Evolutionary conservation across 805 yeast species (phyloP).

Genomic region (Starmerella sirachaensis): DNA sequence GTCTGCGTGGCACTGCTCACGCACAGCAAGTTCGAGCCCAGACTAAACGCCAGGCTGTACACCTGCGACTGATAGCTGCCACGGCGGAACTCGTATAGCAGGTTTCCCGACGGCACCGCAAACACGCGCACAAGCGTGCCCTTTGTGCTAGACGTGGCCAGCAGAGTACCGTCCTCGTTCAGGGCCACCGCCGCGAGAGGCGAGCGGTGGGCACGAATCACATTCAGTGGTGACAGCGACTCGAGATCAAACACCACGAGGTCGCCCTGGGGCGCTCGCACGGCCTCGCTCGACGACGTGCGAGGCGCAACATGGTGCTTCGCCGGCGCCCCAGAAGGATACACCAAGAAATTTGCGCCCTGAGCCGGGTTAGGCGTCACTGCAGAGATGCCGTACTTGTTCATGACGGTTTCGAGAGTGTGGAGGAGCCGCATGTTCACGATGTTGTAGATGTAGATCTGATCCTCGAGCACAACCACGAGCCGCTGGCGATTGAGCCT

Average conservation of each 20-base stretch:
- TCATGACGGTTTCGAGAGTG: slow-evolving; percentile 49
- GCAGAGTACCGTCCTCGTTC: slow-evolving; percentile 60
- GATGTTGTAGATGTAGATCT: slow-evolving; percentile 78
- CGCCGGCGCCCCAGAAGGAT: slow-evolving; percentile 37
- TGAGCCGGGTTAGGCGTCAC: slow-evolving; percentile 29
- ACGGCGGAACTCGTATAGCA: slow-evolving; percentile 62
- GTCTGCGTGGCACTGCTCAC: slow-evolving; percentile 86
- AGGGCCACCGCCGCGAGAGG: slow-evolving; percentile 56
- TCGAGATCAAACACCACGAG: slow-evolving; percentile 71
- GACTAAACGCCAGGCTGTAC: slow-evolving; percentile 62
- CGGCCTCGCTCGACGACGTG: slow-evolving; percentile 12
- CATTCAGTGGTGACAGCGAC: slow-evolving; percentile 61
- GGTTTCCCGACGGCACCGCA: slow-evolving; percentile 42
- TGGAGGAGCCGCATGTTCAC: slow-evolving; percentile 75
- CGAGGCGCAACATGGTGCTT: slow-evolving; percentile 17
- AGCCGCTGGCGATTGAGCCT: slow-evolving; percentile 72
- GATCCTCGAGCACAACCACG: slow-evolving; percentile 65
- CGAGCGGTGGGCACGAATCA: slow-evolving; percentile 76
- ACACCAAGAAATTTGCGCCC: slow-evolving; percentile 38
- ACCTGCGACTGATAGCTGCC: slow-evolving; percentile 80
- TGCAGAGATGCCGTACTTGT: slow-evolving; percentile 32
- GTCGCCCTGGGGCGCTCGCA: slow-evolving; percentile 38
- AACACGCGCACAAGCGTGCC: slow-evolving; percentile 87
- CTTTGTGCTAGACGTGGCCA: slow-evolving; percentile 81
- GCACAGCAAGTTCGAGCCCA: slow-evolving; percentile 56